Percentiles rank a stretch among this genome's conserved stretches.
Conservation (phyloP, 495 filamentous ascomycete genomes). For the Penicillium bovifimosum region DNA sequence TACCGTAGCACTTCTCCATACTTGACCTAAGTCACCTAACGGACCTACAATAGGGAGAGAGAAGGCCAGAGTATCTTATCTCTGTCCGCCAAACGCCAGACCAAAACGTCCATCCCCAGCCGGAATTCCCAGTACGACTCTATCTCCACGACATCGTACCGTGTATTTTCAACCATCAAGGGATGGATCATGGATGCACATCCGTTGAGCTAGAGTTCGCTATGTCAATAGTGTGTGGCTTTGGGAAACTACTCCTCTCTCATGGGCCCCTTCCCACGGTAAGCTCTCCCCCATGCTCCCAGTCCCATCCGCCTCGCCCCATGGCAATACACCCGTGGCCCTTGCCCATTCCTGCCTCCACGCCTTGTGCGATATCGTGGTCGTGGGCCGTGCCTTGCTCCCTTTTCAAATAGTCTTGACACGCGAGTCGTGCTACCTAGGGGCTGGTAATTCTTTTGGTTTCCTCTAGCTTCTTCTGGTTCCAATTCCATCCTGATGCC, state of each 20-base stretch:
- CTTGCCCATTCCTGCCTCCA: conserved; percentile 5
- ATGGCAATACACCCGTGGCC: conserved; percentile 2
- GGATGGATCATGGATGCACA: conserved; percentile 11
- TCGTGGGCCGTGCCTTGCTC: conserved; percentile 16
- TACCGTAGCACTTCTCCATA: conserved; percentile 29
- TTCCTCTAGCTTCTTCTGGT: not conserved
- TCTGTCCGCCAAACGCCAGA: too few relatives aligned
- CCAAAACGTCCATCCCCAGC: conserved; percentile 1
- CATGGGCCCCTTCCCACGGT: conserved; percentile 1
- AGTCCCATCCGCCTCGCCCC: not conserved
- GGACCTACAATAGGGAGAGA: too few relatives aligned
- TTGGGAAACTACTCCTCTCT: not conserved
- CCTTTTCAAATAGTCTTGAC: conserved; percentile 13
- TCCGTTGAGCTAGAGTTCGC: conserved; percentile 9
- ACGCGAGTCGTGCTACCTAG: conserved; percentile 3
- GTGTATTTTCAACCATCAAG: conserved; percentile 9
- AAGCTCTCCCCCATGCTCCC: not conserved
- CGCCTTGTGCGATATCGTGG: not conserved
- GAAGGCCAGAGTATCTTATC: not conserved
- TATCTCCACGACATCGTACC: conserved; percentile 3
- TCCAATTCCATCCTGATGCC: not conserved
- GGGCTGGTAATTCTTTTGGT: not conserved
- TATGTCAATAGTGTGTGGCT: conserved; percentile 13
- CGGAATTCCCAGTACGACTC: conserved; percentile 17
- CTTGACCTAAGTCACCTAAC: conserved; percentile 1